These are phyloP conservation scores for Dendrostoma leiphaemia DNA, from an alignment of 2,329 filamentous ascomycete genomes.

Conservation along the genomic window DNA sequence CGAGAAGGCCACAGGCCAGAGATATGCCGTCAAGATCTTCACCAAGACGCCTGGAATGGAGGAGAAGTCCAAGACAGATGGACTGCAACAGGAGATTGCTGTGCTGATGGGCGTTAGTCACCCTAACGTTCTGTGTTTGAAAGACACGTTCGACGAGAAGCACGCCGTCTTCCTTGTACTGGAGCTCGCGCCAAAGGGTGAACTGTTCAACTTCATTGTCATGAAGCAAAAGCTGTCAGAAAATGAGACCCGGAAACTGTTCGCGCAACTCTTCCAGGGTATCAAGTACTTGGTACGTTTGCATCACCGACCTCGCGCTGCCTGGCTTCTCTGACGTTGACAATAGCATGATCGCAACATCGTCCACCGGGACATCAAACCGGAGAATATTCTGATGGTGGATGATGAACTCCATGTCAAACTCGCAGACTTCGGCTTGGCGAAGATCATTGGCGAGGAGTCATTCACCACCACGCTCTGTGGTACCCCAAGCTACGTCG, in stretches of 20 bases:
- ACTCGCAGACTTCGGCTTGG: slow-evolving; percentile 91
- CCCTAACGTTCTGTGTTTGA: slow-evolving; percentile 86
- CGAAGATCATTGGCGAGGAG: slow-evolving; percentile 97
- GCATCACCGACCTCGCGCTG: background rate
- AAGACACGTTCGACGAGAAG: slow-evolving; percentile 90
- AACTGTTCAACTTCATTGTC: slow-evolving; percentile 94
- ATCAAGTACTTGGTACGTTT: slow-evolving; percentile 80
- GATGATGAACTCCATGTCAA: slow-evolving; percentile 87
- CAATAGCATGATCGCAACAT: slow-evolving; percentile 90
- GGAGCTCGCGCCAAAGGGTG: slow-evolving; percentile 87
- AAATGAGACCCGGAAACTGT: slow-evolving; percentile 79
- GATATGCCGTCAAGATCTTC: slow-evolving; percentile 93
- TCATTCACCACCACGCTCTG: slow-evolving; percentile 96
- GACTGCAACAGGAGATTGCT: slow-evolving; percentile 91
- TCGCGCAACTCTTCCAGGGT: slow-evolving; percentile 87
- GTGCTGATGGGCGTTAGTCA: slow-evolving; percentile 97
- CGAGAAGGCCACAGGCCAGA: slow-evolving; percentile 77
- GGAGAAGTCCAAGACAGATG: slow-evolving; percentile 79
- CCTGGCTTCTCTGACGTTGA: slow-evolving; percentile 29
- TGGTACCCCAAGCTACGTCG: slow-evolving; percentile 96
- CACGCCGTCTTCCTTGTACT: slow-evolving; percentile 89
- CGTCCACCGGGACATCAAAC: slow-evolving; percentile 96
- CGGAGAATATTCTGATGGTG: slow-evolving; percentile 88
- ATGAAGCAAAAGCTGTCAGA: slow-evolving; percentile 87
- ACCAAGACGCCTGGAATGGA: slow-evolving; percentile 80